Conservation (phyloP, 192 early-diverging fungal species). For the Linnemannia exigua region DNA sequence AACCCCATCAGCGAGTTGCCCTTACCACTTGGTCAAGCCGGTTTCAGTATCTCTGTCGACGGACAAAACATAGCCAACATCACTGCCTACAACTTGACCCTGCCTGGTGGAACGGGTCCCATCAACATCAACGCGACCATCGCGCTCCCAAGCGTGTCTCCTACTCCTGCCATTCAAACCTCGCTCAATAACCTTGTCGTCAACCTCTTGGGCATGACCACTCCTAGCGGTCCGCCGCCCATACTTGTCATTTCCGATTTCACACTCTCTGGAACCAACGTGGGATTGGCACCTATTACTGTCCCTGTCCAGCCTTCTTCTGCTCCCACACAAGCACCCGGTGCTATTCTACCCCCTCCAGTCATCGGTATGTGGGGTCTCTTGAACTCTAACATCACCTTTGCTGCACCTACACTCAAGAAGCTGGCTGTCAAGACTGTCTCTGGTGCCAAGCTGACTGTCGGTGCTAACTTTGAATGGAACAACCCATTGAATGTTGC, state of each 20-base stretch:
- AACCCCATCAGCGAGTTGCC: slow-evolving; percentile 32
- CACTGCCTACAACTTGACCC: slow-evolving; percentile 21
- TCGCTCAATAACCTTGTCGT: slow-evolving; percentile 41
- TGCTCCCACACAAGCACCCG: neutral
- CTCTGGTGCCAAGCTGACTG: slow-evolving; percentile 37
- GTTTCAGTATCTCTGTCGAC: slow-evolving; percentile 26
- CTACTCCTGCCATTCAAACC: slow-evolving; percentile 18
- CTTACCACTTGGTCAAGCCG: slow-evolving; percentile 28
- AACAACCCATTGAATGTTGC: slow-evolving; percentile 45
- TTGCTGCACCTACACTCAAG: slow-evolving; percentile 29
- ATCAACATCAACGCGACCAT: slow-evolving; percentile 40
- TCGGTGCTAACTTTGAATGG: slow-evolving; percentile 44
- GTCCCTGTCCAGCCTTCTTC: slow-evolving; percentile 31
- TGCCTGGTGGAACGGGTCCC: slow-evolving; percentile 24
- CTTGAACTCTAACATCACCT: slow-evolving; percentile 30
- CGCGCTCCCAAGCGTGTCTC: slow-evolving; percentile 24
- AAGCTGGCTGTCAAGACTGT: slow-evolving; percentile 38
- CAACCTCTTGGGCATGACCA: slow-evolving; percentile 31
- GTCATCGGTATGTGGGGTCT: slow-evolving; percentile 37
- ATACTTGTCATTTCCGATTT: slow-evolving; percentile 22
- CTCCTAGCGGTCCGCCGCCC: slow-evolving; percentile 36
- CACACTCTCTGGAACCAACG: slow-evolving; percentile 9
- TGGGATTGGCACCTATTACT: slow-evolving; percentile 29
- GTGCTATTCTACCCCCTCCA: slow-evolving; percentile 10
- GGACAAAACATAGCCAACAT: slow-evolving; percentile 32